Evolutionary conservation across 2,329 filamentous ascomycete genomes (phyloP).

Genomic region (Emmonsia crescens): DNA sequence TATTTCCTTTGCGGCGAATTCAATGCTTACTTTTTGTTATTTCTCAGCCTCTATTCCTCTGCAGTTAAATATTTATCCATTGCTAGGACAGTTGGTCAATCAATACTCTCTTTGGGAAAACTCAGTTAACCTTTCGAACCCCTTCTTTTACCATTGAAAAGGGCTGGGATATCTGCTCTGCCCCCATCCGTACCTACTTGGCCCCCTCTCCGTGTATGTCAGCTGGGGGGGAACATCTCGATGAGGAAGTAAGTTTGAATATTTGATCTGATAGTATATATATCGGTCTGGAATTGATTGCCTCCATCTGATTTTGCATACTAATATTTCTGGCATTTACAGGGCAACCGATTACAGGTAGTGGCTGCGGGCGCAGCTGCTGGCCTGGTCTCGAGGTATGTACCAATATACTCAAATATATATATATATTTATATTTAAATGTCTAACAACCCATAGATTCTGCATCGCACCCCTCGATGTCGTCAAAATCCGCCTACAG

Average conservation of each 20-base stretch:
- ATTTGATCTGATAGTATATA: background rate
- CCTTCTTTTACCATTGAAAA: background rate
- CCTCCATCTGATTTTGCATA: background rate
- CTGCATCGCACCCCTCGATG: slow-evolving; percentile 87
- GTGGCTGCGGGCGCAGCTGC: slow-evolving; percentile 58
- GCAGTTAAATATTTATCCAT: background rate
- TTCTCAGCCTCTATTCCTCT: background rate
- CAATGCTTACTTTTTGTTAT: background rate
- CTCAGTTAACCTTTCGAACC: background rate
- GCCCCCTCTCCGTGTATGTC: slow-evolving; percentile 47
- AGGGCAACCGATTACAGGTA: slow-evolving; percentile 58
- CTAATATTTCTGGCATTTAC: background rate
- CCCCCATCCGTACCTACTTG: background rate
- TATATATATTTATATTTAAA: background rate
- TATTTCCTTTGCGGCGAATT: background rate
- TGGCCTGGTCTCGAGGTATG: slow-evolving; percentile 75
- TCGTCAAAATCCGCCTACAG: slow-evolving; percentile 95
- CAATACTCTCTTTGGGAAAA: background rate
- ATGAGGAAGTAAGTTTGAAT: slow-evolving; percentile 49
- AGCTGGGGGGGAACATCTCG: slow-evolving; percentile 50
- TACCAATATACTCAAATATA: background rate
- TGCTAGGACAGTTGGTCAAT: background rate
- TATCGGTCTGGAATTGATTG: background rate
- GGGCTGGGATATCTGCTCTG: background rate
- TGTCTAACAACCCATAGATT: slow-evolving; percentile 47